Evolutionary conservation across 176 grass and related monocot genomes (phyloP).

Genomic region (Calamus simplicifolius): DNA sequence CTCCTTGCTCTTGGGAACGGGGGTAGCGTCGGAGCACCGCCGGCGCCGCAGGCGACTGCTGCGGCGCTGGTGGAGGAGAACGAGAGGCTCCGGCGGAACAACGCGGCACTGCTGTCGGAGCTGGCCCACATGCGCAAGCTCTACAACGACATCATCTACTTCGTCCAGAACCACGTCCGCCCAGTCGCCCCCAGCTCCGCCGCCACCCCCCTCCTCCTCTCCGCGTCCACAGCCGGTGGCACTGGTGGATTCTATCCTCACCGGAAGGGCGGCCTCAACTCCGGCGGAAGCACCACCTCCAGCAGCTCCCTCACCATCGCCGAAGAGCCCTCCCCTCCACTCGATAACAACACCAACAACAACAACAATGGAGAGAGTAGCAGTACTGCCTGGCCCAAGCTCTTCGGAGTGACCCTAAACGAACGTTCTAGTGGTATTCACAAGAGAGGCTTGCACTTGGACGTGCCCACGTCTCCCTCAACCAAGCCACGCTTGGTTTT

Average conservation of each 20-base stretch:
- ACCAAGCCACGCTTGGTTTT: constrained; percentile 51
- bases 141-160: constrained; percentile 99
- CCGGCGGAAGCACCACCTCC: constrained; percentile 63
- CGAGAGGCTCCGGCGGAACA: constrained; percentile 71
- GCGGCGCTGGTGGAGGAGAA: constrained; percentile 84
- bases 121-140: constrained; percentile 95
- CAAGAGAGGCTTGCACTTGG: constrained; percentile 45
- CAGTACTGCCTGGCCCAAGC: constrained; percentile 43
- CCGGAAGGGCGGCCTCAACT: too few species aligned
- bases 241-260: too few species aligned
- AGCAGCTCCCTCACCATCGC: constrained; percentile 96
- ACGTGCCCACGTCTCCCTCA: constrained; percentile 29
- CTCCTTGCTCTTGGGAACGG: too few species aligned
- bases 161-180: constrained; percentile 95
- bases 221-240: too few species aligned
- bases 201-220: constrained; percentile 4
- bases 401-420: constrained; percentile 66
- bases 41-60: constrained; percentile 15
- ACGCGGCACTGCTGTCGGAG: constrained; percentile 73
- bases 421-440: constrained; percentile 6
- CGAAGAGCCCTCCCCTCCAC: constrained; percentile 52
- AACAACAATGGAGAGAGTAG: constrained; percentile 35
- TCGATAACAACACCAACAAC: neutral
- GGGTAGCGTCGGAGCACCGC: too few species aligned
- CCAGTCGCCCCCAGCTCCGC: constrained; percentile 79